Evolutionary conservation across 2,329 filamentous ascomycete species (phyloP).

Genomic region (Didymella pomorum): DNA sequence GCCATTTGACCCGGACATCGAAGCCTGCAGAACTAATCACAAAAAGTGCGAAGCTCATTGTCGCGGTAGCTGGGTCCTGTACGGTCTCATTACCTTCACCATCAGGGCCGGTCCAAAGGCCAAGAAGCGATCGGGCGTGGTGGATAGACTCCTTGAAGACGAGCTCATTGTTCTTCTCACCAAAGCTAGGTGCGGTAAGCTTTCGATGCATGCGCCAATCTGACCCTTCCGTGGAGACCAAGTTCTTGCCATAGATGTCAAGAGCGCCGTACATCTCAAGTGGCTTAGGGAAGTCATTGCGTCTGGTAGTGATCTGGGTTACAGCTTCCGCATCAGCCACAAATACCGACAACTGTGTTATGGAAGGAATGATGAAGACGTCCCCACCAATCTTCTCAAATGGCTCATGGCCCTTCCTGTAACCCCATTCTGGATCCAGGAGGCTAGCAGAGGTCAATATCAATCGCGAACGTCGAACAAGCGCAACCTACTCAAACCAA

Average conservation of each 20-base stretch:
- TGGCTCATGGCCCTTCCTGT: slow-evolving; percentile 62
- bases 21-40: slow-evolving; percentile 76
- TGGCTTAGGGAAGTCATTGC: slow-evolving; percentile 77
- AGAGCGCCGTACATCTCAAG: slow-evolving; percentile 66
- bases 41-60: slow-evolving; percentile 68
- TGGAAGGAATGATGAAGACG: slow-evolving; percentile 70
- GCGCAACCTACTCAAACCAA: slow-evolving; percentile 66
- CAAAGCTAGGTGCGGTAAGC: slow-evolving; percentile 74
- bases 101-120: slow-evolving; percentile 41
- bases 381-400: slow-evolving; percentile 68
- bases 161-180: slow-evolving; percentile 75
- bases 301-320: slow-evolving; percentile 69
- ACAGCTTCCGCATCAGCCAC: slow-evolving; percentile 72
- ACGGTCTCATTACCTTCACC: slow-evolving; percentile 56
- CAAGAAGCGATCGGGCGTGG: slow-evolving; percentile 61
- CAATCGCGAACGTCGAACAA: slow-evolving; percentile 1
- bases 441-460: slow-evolving; percentile 51
- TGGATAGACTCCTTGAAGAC: slow-evolving; percentile 70
- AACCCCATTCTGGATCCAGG: slow-evolving; percentile 68
- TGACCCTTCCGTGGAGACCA: slow-evolving; percentile 73
- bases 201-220: slow-evolving; percentile 78
- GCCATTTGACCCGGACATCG: slow-evolving; percentile 64
- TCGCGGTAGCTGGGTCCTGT: slow-evolving; percentile 66
- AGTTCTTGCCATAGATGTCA: slow-evolving; percentile 74
- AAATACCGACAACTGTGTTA: slow-evolving; percentile 61